These are phyloP conservation scores for Coemansia sp. DNA, from an alignment of 192 early-diverging fungal genomes.

Conservation along the genomic window DNA sequence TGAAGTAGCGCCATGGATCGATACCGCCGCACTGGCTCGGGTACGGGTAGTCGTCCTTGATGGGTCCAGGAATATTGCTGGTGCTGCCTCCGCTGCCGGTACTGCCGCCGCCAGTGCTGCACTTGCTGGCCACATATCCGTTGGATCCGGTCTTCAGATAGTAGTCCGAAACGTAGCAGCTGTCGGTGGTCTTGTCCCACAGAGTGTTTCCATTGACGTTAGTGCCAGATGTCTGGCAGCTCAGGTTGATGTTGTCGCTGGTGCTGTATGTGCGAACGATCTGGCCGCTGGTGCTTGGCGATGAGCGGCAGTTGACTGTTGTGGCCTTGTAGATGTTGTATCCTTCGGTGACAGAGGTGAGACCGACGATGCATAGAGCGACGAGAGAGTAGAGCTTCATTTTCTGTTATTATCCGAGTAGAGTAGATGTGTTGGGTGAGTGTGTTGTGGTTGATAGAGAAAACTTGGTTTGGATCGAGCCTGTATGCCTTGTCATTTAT, in stretches of 20 bases:
- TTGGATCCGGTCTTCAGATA: constrained; percentile 20
- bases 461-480: neutral
- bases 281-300: constrained; percentile 21
- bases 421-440: neutral
- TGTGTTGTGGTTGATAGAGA: neutral
- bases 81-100: constrained; percentile 4
- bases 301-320: constrained; percentile 27
- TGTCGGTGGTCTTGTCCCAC: constrained; percentile 30
- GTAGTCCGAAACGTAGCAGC: constrained; percentile 29
- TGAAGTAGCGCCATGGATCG: constrained; percentile 39
- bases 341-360: neutral
- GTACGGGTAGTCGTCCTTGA: constrained; percentile 49
- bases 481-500: neutral
- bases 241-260: constrained; percentile 24
- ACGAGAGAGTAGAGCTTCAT: constrained; percentile 14
- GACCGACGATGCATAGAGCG: no score
- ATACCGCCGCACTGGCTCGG: constrained; percentile 19
- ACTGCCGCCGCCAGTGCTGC: constrained; percentile 6
- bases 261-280: constrained; percentile 21
- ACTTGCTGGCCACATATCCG: constrained; percentile 18
- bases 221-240: constrained; percentile 13
- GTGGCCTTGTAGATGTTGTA: constrained; percentile 30
- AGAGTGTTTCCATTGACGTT: constrained; percentile 20
- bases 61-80: constrained; percentile 30
- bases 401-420: neutral